Evolutionary conservation across 2,329 filamentous ascomycete species (phyloP), one percentile per base, ranked within the genome.

Genomic region (Leptographium flavum): DNA sequence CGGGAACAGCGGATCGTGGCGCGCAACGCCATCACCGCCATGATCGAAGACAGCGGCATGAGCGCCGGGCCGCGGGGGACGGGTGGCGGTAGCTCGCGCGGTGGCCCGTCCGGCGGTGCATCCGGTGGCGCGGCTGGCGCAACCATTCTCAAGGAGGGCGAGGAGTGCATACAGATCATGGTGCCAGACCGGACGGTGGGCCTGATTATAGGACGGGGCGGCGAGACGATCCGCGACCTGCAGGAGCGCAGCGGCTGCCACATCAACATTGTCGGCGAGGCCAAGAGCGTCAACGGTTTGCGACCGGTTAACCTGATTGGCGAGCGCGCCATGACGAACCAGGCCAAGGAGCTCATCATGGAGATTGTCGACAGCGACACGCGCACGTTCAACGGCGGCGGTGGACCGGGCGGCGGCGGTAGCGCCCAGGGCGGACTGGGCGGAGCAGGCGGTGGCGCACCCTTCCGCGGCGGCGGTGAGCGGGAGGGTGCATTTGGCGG

Each of bases 361-460:
- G 87, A 94, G 59, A 94, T 94, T 58, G 87, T 94, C 44, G 87
- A 94, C 54, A 94, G 86, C 63, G 87, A 94, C 61, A 87, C 79
- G 50, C 75, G 80, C 30, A 74, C 74, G 49, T 44, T 22, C 28
- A 39, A 45, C 49, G 47, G 33, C n/a, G 46, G 47, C 31, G 56
- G 51, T 55, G 30, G 49, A 33, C 50, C 50, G 30, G 54, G 49
- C 3, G 38, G 42, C 14, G 47, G 47, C 23, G 32, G 44, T 36
- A 39, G 61, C 58, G 47, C 55, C 35, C 22, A 55, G 13, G 30
- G 30, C 13, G 40, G 30, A 32, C 60, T 62, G 42, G 60, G 61
- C 54, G 60, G 64, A 41, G 56, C 53, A 33, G 59, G 57, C 21
- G 65, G 62, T 3, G 59, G 60, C 21, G 81, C 33, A 11, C 33